These are phyloP conservation scores for Colletotrichum spinosum DNA, from an alignment of 2,329 filamentous ascomycete genomes.

Conservation along the genomic window DNA sequence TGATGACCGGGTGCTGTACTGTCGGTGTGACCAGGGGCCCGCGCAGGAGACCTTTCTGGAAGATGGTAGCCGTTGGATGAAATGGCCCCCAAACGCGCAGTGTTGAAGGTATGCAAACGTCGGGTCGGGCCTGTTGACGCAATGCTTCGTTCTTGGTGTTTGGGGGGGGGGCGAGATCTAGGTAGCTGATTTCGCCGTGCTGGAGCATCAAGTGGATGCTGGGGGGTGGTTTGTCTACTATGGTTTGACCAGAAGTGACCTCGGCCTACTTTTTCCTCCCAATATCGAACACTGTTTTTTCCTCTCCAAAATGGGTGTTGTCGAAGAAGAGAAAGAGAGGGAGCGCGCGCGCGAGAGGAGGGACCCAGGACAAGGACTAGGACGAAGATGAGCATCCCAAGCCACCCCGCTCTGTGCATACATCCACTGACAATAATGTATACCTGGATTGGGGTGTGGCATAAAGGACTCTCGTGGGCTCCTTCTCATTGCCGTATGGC, in stretches of 20 bases:
- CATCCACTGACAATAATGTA: slow-evolving; percentile 18
- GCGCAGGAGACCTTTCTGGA: slow-evolving; percentile 34
- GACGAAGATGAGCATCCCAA: slow-evolving; percentile 11
- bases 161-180: slow-evolving; percentile 23
- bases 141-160: slow-evolving; percentile 21
- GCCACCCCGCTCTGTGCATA: slow-evolving; percentile 18
- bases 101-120: not conserved
- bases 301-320: not conserved
- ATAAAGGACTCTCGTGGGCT: slow-evolving; percentile 22
- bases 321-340: not conserved
- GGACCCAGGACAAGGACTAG: not conserved
- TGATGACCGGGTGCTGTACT: slow-evolving; percentile 14
- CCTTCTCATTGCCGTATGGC: slow-evolving; percentile 29
- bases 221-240: not conserved
- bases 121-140: slow-evolving; percentile 26
- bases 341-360: too few relatives aligned
- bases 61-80: slow-evolving; percentile 23
- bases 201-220: not conserved
- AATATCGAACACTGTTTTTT: too few relatives aligned
- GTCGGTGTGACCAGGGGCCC: slow-evolving; percentile 27
- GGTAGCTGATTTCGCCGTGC: slow-evolving; percentile 17
- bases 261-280: too few relatives aligned
- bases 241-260: too few relatives aligned
- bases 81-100: slow-evolving; percentile 23
- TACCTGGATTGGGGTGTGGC: slow-evolving; percentile 22